phyloP scores from a whole-genome alignment of 2,329 filamentous ascomycete genomes.

The Cercospora zeae-maydis region DNA sequence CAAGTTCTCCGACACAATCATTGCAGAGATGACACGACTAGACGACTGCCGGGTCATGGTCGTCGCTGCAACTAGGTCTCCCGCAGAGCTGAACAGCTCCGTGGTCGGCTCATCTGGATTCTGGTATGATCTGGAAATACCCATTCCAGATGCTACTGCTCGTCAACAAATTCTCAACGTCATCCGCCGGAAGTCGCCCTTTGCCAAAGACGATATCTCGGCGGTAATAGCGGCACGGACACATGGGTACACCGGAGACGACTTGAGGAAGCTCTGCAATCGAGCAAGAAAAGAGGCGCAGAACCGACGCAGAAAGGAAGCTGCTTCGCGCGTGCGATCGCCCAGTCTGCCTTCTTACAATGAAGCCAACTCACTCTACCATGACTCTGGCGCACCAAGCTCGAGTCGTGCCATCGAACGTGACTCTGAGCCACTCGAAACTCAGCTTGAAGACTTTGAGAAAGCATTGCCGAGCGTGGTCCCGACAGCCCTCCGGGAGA shows the following conservation, averaged over 20 bases:
- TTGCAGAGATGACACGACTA: constrained; percentile 56
- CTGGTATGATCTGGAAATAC: constrained; percentile 64
- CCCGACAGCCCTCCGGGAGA: constrained; percentile 82
- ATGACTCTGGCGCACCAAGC: background rate
- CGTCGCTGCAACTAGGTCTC: constrained; percentile 69
- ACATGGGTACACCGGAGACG: constrained; percentile 80
- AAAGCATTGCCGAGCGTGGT: constrained; percentile 47
- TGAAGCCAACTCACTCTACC: background rate
- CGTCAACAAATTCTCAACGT: constrained; percentile 71
- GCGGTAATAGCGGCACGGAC: constrained; percentile 66
- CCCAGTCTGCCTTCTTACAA: constrained; percentile 19
- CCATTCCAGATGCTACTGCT: constrained; percentile 68
- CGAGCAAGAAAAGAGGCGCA: constrained; percentile 47
- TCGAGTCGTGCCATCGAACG: background rate
- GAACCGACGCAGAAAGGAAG: constrained; percentile 34
- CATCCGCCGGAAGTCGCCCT: constrained; percentile 50
- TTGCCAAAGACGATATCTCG: constrained; percentile 50
- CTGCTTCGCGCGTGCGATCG: constrained; percentile 2
- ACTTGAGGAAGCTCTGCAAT: constrained; percentile 65
- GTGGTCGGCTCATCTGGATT: constrained; percentile 66
- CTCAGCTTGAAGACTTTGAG: constrained; percentile 10
- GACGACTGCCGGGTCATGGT: constrained; percentile 62
- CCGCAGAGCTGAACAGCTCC: constrained; percentile 66
- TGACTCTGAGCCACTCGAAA: background rate
- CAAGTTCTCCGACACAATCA: constrained; percentile 42